Conservation (phyloP, 75 land plant genomes). For the Cunninghamia lanceolata region DNA sequence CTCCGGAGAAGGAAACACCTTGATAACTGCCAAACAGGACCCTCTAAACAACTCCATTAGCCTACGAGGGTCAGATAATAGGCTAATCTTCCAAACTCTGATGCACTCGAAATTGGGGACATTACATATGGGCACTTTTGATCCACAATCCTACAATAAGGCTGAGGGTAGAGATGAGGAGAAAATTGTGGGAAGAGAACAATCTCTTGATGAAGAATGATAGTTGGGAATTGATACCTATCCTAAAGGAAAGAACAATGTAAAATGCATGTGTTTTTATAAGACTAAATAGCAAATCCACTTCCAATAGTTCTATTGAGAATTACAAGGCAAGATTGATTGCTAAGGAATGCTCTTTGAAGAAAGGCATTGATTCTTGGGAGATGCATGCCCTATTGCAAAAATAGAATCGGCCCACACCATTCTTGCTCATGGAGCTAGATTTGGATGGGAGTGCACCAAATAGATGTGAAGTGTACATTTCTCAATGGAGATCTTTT, state of each 20-base stretch:
- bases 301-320: neutral
- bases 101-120: no score
- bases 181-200: neutral
- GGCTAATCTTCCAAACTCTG: no score
- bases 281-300: neutral
- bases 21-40: no score
- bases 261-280: neutral
- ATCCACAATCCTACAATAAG: neutral
- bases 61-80: no score
- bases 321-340: neutral
- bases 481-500: neutral
- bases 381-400: neutral
- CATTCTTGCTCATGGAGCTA: neutral
- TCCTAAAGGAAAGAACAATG: neutral
- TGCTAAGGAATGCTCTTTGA: neutral
- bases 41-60: no score
- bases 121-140: no score
- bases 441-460: neutral
- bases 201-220: neutral
- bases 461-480: neutral
- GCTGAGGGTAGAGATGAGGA: neutral
- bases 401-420: neutral
- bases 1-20: no score
- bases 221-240: neutral
- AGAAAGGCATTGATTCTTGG: neutral